Evolutionary conservation across 1,284 basidiomycete species (phyloP).

Genomic region (Cryptococcus jaspeensis): DNA sequence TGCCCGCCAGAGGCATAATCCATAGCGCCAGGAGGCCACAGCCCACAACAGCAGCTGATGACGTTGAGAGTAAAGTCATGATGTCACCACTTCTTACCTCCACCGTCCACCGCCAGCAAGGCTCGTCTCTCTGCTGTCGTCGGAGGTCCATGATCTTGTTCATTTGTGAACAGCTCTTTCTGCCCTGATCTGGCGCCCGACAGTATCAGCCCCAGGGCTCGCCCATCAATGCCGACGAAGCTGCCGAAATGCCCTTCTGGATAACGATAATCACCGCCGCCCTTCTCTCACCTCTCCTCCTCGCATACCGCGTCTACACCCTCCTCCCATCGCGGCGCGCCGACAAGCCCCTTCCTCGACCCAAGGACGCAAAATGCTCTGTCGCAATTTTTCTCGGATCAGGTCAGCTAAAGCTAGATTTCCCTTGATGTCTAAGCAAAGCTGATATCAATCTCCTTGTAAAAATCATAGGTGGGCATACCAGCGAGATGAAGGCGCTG

Average conservation of each 20-base stretch:
- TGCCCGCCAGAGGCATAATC: too few relatives aligned
- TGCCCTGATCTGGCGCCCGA: too few relatives aligned
- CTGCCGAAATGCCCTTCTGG: not conserved
- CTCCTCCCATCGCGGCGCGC: conserved; percentile 19
- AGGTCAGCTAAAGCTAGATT: conserved; percentile 55
- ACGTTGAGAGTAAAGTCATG: not conserved
- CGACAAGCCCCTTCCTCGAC: not conserved
- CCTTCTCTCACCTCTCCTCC: conserved; percentile 4
- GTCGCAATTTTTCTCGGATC: conserved; percentile 64
- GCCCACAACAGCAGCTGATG: too few relatives aligned
- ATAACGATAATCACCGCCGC: not conserved
- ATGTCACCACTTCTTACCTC: conserved; percentile 3
- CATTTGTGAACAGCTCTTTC: too few relatives aligned
- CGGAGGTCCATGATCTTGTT: too few relatives aligned
- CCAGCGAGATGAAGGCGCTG: conserved; percentile 78
- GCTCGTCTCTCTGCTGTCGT: too few relatives aligned
- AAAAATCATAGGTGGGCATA: conserved; percentile 76
- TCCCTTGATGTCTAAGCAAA: too few relatives aligned
- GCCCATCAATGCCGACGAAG: not conserved
- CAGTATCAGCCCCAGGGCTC: too few relatives aligned
- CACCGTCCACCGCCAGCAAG: too few relatives aligned
- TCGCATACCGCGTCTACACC: conserved; percentile 25
- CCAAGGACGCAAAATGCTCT: conserved; percentile 33
- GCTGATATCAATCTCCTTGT: not conserved
- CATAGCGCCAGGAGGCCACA: too few relatives aligned